These are phyloP conservation scores for Urtica urens DNA, from an alignment of 306 rosid genomes.

Conservation along the genomic window DNA sequence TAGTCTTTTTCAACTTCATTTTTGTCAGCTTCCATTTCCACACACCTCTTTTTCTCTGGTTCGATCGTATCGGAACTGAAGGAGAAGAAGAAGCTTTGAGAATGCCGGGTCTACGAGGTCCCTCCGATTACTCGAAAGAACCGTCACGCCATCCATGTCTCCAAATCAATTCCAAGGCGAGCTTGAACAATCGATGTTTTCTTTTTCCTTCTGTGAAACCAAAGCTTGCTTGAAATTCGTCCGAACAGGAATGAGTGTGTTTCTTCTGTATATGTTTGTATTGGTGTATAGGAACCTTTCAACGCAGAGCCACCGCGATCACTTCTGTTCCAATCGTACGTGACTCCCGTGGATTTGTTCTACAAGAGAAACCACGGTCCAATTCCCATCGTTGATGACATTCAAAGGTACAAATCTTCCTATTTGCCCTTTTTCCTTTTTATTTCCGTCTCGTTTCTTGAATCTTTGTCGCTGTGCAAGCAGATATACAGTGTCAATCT, in stretches of 20 bases:
- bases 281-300: constrained; percentile 53
- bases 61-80: not conserved
- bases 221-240: too few relatives aligned
- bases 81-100: not conserved
- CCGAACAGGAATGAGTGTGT: too few relatives aligned
- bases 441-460: not conserved
- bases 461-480: constrained; percentile 11
- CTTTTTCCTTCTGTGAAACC: not conserved
- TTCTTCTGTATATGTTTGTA: not conserved
- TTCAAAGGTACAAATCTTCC: constrained; percentile 51
- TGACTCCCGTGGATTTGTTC: constrained; percentile 72
- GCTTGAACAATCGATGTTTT: too few relatives aligned
- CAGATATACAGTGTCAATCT: constrained; percentile 52
- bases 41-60: not conserved
- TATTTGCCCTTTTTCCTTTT: not conserved
- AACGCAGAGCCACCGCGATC: constrained; percentile 83
- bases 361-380: constrained; percentile 95
- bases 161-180: constrained; percentile 55
- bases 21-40: not conserved
- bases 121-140: constrained; percentile 62
- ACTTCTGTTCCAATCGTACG: constrained; percentile 44
- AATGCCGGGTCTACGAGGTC: constrained; percentile 65
- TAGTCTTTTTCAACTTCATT: not conserved
- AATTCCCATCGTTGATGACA: constrained; percentile 55
- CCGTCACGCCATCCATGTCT: constrained; percentile 61